A percentile compares a stretch with the other conserved stretches of the same genome.
phyloP scores from a whole-genome alignment of 768 basidiomycete genomes.

The Russula sp. region DNA sequence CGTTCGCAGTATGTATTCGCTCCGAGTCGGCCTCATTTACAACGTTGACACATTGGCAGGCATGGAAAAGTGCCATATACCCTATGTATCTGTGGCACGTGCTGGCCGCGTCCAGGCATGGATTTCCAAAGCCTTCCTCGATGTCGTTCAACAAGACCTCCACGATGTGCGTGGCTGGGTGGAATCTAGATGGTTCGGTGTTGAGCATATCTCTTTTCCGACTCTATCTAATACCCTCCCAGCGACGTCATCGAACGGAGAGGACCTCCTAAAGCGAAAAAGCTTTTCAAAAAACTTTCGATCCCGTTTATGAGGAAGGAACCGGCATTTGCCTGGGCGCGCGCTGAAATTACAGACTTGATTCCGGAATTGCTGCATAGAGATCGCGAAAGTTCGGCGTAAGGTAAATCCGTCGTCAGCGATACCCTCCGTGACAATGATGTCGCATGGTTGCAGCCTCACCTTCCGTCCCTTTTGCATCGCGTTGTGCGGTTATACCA shows the following conservation, averaged over 20 bases:
- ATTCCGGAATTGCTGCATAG: background rate
- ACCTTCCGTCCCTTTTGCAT: no score
- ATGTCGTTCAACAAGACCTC: background rate
- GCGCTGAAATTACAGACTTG: background rate
- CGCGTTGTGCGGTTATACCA: no score
- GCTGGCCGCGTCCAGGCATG: conserved; percentile 28
- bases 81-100: conserved; percentile 20
- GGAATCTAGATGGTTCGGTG: background rate
- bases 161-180: background rate
- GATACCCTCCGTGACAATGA: background rate
- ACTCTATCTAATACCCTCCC: background rate
- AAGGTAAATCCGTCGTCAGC: background rate
- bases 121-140: conserved; percentile 29
- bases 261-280: background rate
- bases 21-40: background rate
- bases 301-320: background rate
- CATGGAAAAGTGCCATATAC: background rate
- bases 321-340: background rate
- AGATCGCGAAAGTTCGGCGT: background rate
- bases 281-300: background rate
- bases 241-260: background rate
- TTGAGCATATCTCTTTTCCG: background rate
- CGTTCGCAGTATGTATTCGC: background rate
- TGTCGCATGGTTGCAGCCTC: background rate
- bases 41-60: background rate